Evolutionary conservation across 345 rosid genomes (phyloP).

Genomic region (Schrenkiella parvula): DNA sequence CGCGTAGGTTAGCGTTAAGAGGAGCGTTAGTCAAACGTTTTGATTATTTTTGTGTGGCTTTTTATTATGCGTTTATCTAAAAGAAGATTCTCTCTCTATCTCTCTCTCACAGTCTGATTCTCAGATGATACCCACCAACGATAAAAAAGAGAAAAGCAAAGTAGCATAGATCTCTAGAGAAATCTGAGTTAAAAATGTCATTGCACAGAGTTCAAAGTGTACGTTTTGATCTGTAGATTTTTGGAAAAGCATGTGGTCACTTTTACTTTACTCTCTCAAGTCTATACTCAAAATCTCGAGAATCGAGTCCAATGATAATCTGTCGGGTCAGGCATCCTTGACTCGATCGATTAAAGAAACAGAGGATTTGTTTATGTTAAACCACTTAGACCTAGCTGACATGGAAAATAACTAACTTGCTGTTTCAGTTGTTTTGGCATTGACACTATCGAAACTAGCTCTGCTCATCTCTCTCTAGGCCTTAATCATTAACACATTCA

Average conservation of each 20-base stretch:
- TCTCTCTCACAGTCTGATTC: background rate
- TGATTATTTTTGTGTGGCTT: background rate
- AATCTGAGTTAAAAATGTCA: slow-evolving; percentile 17
- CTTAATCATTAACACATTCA: background rate
- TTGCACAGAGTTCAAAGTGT: slow-evolving; percentile 32
- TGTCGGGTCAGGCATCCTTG: slow-evolving; percentile 23
- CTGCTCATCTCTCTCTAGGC: background rate
- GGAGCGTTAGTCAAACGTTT: slow-evolving; percentile 22
- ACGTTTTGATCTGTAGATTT: slow-evolving; percentile 25
- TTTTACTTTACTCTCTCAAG: slow-evolving; percentile 33
- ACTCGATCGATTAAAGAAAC: background rate
- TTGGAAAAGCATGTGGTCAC: slow-evolving; percentile 16
- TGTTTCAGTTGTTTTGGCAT: background rate
- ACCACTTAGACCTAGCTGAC: background rate
- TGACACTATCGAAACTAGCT: background rate
- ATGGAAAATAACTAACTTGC: background rate
- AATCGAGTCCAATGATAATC: slow-evolving; percentile 29
- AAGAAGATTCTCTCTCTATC: slow-evolving; percentile 16
- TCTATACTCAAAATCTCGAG: slow-evolving; percentile 5
- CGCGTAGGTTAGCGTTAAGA: slow-evolving; percentile 24
- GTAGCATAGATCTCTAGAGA: slow-evolving; percentile 43
- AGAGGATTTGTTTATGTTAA: background rate
- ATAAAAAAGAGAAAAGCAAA: slow-evolving; percentile 6
- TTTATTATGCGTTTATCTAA: background rate
- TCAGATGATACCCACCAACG: slow-evolving; percentile 21